These are phyloP conservation scores for Gossypium gossypioides DNA, from an alignment of 441 rosid genomes.

Conservation along the genomic window DNA sequence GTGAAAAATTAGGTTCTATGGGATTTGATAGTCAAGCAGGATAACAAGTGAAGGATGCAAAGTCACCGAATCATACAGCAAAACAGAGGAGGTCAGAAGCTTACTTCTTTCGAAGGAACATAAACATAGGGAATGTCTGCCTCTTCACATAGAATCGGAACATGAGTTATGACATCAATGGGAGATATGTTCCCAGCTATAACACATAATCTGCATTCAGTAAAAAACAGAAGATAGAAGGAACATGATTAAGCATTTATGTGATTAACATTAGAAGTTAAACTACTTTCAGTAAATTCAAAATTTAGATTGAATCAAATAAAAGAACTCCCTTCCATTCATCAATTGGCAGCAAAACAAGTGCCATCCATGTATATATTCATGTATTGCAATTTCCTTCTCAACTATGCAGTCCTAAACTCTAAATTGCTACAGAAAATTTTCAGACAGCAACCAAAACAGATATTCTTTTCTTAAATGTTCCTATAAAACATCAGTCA, in stretches of 20 bases:
- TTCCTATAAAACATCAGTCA: neutral
- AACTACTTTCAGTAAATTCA: neutral
- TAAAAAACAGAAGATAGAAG: neutral
- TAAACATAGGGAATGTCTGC: slow-evolving; percentile 64
- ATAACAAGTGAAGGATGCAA: neutral
- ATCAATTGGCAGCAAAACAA: neutral
- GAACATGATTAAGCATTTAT: neutral
- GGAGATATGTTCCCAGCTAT: slow-evolving; percentile 31
- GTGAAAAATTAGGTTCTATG: neutral
- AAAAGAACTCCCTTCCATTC: neutral
- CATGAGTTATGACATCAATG: slow-evolving; percentile 92
- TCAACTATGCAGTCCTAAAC: neutral
- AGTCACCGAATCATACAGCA: neutral
- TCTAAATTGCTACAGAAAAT: neutral
- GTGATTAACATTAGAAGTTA: neutral
- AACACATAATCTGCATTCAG: slow-evolving; percentile 41
- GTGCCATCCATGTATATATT: neutral
- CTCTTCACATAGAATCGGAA: slow-evolving; percentile 67
- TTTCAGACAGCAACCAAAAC: neutral
- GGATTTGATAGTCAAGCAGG: neutral
- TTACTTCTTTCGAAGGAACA: slow-evolving; percentile 86
- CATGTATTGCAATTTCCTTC: neutral
- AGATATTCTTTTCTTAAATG: neutral
- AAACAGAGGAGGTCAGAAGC: neutral
- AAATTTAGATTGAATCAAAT: neutral